Conservation (phyloP, 805 yeast genomes). For the Peterozyma toletana region DNA sequence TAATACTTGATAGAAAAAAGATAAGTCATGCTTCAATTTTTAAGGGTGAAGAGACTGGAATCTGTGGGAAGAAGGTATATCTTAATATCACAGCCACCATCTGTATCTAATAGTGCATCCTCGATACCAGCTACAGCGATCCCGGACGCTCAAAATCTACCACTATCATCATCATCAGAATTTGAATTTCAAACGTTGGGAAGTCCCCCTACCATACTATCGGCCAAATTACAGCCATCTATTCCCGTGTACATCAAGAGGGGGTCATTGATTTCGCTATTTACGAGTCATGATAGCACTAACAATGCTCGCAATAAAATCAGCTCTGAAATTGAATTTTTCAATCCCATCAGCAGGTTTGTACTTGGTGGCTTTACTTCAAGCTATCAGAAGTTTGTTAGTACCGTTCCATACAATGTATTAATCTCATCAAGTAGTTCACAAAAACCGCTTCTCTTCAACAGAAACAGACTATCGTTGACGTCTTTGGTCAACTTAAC, state of each 20-base stretch:
- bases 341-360: conserved; percentile 33
- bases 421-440: conserved; percentile 30
- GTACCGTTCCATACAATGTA: conserved; percentile 38
- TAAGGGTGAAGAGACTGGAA: no score
- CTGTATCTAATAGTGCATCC: no score
- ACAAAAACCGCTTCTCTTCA: conserved; percentile 7
- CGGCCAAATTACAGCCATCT: conserved; percentile 51
- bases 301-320: conserved; percentile 8
- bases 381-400: conserved; percentile 38
- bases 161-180: background rate
- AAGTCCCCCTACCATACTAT: conserved; percentile 37
- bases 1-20: no score
- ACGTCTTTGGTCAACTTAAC: conserved; percentile 36
- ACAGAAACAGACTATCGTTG: conserved; percentile 11
- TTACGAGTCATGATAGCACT: conserved; percentile 20
- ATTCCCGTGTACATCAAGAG: conserved; percentile 42
- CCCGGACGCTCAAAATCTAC: background rate
- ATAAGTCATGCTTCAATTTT: no score
- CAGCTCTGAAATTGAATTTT: conserved; percentile 22
- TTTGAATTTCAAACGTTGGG: conserved; percentile 35
- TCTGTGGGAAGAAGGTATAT: no score
- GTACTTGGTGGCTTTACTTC: conserved; percentile 36
- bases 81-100: no score
- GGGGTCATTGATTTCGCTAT: conserved; percentile 44
- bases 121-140: background rate